These are phyloP conservation scores for Penicillium taxi DNA, from an alignment of 495 filamentous ascomycete species.

Conservation along the genomic window DNA sequence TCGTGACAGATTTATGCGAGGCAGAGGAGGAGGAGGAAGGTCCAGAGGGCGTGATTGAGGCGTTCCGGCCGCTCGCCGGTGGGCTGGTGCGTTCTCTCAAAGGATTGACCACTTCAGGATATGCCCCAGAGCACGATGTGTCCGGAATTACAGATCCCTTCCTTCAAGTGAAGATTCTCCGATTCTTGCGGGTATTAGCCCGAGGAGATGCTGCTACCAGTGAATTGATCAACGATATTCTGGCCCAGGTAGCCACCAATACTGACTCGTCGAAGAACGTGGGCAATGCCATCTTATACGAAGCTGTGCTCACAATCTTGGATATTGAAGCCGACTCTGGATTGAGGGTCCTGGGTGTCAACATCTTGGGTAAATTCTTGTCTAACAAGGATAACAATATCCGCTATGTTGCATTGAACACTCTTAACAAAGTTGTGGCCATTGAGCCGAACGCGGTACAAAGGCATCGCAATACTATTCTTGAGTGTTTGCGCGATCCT, in stretches of 20 bases:
- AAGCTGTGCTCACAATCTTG: slow-evolving; percentile 92
- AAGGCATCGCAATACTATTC: slow-evolving; percentile 90
- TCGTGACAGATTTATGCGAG: slow-evolving; percentile 88
- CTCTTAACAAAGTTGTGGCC: slow-evolving; percentile 94
- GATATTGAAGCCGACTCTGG: slow-evolving; percentile 98
- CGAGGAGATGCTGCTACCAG: slow-evolving; percentile 83
- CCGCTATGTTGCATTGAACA: slow-evolving; percentile 95
- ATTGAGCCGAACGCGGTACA: slow-evolving; percentile 98
- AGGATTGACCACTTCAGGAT: slow-evolving; percentile 84
- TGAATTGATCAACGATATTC: slow-evolving; percentile 96
- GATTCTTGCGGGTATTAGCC: slow-evolving; percentile 73
- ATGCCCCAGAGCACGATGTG: slow-evolving; percentile 96
- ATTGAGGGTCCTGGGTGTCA: slow-evolving; percentile 86
- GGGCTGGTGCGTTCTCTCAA: slow-evolving; percentile 85
- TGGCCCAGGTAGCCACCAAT: slow-evolving; percentile 97
- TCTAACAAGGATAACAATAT: slow-evolving; percentile 99
- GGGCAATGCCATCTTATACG: slow-evolving; percentile 94
- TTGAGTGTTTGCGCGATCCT: slow-evolving; percentile 94
- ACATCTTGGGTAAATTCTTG: slow-evolving; percentile 96
- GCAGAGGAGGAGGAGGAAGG: slow-evolving; percentile 83
- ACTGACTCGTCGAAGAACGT: slow-evolving; percentile 98
- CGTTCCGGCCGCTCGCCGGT: slow-evolving; percentile 73
- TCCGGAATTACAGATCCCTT: slow-evolving; percentile 99
- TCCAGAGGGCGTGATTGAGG: slow-evolving; percentile 77
- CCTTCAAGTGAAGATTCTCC: slow-evolving; percentile 90